Evolutionary conservation across 2,329 filamentous ascomycete genomes (phyloP).

Genomic region (Tolypocladium sp.): DNA sequence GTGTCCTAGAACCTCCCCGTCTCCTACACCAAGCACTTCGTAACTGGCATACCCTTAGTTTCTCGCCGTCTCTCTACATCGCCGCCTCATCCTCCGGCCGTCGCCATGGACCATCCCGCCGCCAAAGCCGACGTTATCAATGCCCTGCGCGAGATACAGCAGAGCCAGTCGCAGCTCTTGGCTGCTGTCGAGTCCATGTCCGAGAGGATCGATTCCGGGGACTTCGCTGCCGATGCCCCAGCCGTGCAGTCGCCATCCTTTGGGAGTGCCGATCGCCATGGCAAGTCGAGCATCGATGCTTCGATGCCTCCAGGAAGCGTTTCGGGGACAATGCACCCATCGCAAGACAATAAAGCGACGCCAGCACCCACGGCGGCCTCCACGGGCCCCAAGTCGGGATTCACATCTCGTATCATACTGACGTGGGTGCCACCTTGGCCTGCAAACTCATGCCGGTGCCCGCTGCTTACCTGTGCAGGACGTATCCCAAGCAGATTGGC

Average conservation of each 20-base stretch:
- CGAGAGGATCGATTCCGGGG: slow-evolving; percentile 14
- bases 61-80: background rate
- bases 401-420: slow-evolving; percentile 46
- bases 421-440: slow-evolving; percentile 30
- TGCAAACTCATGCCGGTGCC: background rate
- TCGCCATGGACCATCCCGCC: slow-evolving; percentile 14
- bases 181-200: slow-evolving; percentile 30
- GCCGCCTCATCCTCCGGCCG: background rate
- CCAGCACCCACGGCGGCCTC: slow-evolving; percentile 10
- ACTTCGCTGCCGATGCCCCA: slow-evolving; percentile 2
- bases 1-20: background rate
- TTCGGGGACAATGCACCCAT: background rate
- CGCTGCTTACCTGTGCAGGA: slow-evolving; percentile 32
- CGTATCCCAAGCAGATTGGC: slow-evolving; percentile 88
- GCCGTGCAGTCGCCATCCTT: slow-evolving; percentile 1
- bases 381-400: slow-evolving; percentile 29
- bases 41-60: background rate
- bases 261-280: background rate
- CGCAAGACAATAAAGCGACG: background rate
- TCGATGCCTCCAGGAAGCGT: background rate
- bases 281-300: background rate
- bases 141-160: slow-evolving; percentile 29
- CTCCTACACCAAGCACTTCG: background rate
- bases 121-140: slow-evolving; percentile 14
- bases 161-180: slow-evolving; percentile 30